Conservation (phyloP, 2,329 filamentous ascomycete genomes). For the Pseudonectria buxi region DNA sequence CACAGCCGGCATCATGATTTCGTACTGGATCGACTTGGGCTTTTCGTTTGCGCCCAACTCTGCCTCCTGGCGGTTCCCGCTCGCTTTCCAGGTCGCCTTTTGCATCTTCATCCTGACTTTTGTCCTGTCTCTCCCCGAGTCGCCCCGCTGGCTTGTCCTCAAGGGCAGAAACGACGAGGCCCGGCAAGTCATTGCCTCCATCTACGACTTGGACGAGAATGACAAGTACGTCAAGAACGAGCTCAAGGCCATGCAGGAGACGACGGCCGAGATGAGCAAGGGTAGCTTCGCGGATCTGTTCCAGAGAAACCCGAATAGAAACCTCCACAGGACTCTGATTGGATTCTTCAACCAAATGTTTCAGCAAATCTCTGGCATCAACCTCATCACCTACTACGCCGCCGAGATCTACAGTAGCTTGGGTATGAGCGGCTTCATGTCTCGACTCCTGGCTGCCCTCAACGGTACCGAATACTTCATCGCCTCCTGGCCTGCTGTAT, state of each 20-base stretch:
- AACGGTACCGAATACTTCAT: conserved; percentile 48
- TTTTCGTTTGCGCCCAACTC: conserved; percentile 41
- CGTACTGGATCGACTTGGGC: conserved; percentile 56
- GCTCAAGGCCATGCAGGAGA: conserved; percentile 55
- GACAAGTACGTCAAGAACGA: conserved; percentile 53
- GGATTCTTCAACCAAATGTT: conserved; percentile 58
- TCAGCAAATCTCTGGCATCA: conserved; percentile 54
- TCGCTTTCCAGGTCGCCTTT: conserved; percentile 50
- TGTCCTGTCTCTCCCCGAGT: conserved; percentile 48
- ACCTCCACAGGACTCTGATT: conserved; percentile 52
- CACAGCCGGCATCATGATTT: conserved; percentile 49
- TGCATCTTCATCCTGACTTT: conserved; percentile 49
- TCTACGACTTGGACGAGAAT: conserved; percentile 48
- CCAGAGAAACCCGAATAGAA: conserved; percentile 48
- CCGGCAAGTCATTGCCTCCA: conserved; percentile 39
- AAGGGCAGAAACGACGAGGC: conserved; percentile 42
- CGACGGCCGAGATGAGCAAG: conserved; percentile 63
- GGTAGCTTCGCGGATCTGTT: conserved; percentile 54
- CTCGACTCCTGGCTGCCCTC: conserved; percentile 47
- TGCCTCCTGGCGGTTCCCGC: conserved; percentile 51
- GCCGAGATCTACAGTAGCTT: conserved; percentile 52
- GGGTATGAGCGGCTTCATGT: conserved; percentile 45
- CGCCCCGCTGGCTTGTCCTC: conserved; percentile 41
- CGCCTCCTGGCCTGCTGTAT: conserved; percentile 54
- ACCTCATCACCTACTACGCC: conserved; percentile 58